A percentile compares a stretch with the other conserved stretches of the same genome.
These are phyloP conservation scores for Leccinum arenicola DNA, from an alignment of 768 basidiomycete genomes.

Conservation along the genomic window DNA sequence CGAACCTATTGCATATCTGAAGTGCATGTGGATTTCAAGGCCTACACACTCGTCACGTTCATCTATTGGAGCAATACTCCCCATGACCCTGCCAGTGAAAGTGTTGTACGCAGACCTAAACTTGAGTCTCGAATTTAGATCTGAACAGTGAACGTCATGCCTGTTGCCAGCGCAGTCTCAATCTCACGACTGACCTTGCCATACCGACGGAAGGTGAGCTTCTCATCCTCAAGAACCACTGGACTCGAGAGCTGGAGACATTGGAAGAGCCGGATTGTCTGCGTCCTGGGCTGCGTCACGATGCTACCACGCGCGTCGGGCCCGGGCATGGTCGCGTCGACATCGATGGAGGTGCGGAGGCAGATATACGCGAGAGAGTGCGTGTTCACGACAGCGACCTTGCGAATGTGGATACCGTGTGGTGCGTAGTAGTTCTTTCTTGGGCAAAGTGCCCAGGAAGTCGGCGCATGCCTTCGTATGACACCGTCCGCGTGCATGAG, in stretches of 20 bases:
- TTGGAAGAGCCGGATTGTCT: conserved; percentile 57
- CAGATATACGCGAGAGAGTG: conserved; percentile 72
- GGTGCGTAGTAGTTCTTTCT: conserved; percentile 61
- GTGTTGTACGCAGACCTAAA: too few relatives aligned
- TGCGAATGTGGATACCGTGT: conserved; percentile 64
- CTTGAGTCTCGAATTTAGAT: too few relatives aligned
- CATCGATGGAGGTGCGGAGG: conserved; percentile 41
- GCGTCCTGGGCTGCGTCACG: conserved; percentile 37
- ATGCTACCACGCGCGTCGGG: conserved; percentile 32
- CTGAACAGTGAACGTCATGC: conserved; percentile 36
- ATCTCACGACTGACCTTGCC: conserved; percentile 47
- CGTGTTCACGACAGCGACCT: conserved; percentile 68
- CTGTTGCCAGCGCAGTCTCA: conserved; percentile 40
- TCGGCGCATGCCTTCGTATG: conserved; percentile 71
- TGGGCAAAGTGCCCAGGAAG: conserved; percentile 44
- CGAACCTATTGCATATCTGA: too few relatives aligned
- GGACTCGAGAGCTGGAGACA: conserved; percentile 69
- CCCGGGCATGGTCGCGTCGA: conserved; percentile 52
- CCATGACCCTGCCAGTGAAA: too few relatives aligned
- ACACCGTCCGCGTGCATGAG: conserved; percentile 67
- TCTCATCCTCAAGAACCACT: conserved; percentile 60
- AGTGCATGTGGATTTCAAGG: too few relatives aligned
- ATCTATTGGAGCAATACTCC: too few relatives aligned
- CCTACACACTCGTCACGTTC: too few relatives aligned
- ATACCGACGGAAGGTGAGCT: conserved; percentile 51